These are phyloP conservation scores for Zarea fungicola DNA, from an alignment of 2,329 filamentous ascomycete species.

Conservation along the genomic window DNA sequence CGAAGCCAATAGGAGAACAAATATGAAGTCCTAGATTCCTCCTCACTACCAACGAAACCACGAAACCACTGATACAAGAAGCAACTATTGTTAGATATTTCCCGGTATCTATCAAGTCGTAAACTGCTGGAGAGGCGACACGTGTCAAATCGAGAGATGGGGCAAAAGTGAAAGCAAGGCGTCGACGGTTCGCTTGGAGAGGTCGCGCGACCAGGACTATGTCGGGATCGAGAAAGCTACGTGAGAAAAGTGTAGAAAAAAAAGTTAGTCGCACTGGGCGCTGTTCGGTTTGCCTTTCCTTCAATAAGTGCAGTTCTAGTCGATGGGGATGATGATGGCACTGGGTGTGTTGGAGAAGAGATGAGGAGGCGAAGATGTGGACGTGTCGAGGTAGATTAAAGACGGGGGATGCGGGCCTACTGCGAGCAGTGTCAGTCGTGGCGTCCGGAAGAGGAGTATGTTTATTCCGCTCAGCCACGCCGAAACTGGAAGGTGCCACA, in stretches of 20 bases:
- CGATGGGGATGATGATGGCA: not conserved
- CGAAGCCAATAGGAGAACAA: conserved; percentile 30
- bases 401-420: not conserved
- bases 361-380: conserved; percentile 1
- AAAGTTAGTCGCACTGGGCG: not conserved
- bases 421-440: not conserved
- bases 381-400: not conserved
- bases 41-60: conserved; percentile 23
- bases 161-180: not conserved
- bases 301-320: not conserved
- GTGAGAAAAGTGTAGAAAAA: not conserved
- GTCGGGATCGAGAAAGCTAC: conserved; percentile 2
- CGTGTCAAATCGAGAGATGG: not conserved
- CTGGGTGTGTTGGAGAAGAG: not conserved
- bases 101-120: conserved; percentile 10
- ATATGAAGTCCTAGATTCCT: conserved; percentile 28
- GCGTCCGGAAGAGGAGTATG: not conserved
- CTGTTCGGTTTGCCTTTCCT: not conserved
- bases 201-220: not conserved
- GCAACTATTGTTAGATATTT: conserved; percentile 10
- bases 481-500: no score
- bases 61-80: conserved; percentile 7
- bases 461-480: not conserved
- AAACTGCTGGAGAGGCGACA: not conserved
- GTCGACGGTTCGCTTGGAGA: not conserved